Conservation (phyloP, 768 basidiomycete species). For the Nidula microcarpa region DNA sequence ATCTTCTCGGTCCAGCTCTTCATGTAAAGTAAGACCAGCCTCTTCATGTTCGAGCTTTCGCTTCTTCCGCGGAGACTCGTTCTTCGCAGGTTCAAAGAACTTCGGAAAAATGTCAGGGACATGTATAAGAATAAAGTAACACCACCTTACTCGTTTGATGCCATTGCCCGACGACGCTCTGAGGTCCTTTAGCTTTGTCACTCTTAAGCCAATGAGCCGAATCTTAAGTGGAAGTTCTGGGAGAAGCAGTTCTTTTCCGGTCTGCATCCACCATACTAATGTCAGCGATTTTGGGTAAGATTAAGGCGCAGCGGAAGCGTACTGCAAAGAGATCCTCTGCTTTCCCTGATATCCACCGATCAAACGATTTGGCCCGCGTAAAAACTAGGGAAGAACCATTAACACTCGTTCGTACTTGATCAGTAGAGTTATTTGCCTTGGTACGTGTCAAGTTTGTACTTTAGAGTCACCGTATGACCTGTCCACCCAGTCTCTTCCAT, state of each 20-base stretch:
- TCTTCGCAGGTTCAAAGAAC: constrained; percentile 53
- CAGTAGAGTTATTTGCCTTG: constrained; percentile 47
- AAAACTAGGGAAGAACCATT: constrained; percentile 42
- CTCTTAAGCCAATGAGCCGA: constrained; percentile 82
- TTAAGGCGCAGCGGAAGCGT: constrained; percentile 17
- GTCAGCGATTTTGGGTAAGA: neutral
- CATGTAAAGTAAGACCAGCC: constrained; percentile 9
- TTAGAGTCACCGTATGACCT: constrained; percentile 86
- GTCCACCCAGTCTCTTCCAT: constrained; percentile 78
- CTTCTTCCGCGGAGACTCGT: constrained; percentile 35
- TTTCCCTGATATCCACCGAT: constrained; percentile 74
- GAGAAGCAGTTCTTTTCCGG: constrained; percentile 77
- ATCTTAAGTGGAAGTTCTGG: constrained; percentile 78
- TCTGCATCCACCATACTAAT: constrained; percentile 33
- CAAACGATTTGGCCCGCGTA: constrained; percentile 79
- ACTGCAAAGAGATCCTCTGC: constrained; percentile 72
- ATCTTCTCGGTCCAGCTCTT: constrained; percentile 9
- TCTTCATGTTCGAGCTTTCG: constrained; percentile 21
- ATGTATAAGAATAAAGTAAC: neutral
- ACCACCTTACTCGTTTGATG: constrained; percentile 61
- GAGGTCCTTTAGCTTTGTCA: constrained; percentile 88
- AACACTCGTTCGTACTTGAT: neutral
- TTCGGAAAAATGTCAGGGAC: constrained; percentile 14
- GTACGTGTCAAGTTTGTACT: constrained; percentile 90
- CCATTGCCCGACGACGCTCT: constrained; percentile 46